phyloP scores from a whole-genome alignment of 2,329 filamentous ascomycete species.

The Diplodia corticola region DNA sequence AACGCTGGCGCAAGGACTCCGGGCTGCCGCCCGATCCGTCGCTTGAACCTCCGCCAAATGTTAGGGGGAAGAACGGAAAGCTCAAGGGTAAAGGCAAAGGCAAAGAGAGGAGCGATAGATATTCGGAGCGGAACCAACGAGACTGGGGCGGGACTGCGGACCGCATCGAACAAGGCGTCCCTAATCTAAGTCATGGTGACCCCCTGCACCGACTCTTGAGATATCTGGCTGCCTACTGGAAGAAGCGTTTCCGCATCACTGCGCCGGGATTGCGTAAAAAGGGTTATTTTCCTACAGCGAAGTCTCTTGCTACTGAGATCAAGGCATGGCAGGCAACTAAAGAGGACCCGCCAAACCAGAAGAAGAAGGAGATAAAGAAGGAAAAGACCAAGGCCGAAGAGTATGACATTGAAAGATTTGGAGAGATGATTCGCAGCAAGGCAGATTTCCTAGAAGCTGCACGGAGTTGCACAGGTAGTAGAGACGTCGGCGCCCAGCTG shows the following conservation, averaged over 20 bases:
- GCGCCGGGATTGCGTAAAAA: slow-evolving; percentile 81
- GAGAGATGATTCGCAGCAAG: slow-evolving; percentile 70
- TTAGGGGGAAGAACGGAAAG: slow-evolving; percentile 25
- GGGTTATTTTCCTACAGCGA: slow-evolving; percentile 78
- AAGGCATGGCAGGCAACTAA: slow-evolving; percentile 63
- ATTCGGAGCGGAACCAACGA: slow-evolving; percentile 47
- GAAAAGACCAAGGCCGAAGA: slow-evolving; percentile 37
- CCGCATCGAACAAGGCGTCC: slow-evolving; percentile 63
- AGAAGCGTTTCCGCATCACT: slow-evolving; percentile 74
- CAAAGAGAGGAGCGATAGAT: slow-evolving; percentile 43
- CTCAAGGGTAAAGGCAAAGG: slow-evolving; percentile 33
- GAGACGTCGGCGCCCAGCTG: slow-evolving; percentile 84
- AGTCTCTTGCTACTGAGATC: slow-evolving; percentile 68
- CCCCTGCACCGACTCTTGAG: slow-evolving; percentile 76
- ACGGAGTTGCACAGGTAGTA: slow-evolving; percentile 71
- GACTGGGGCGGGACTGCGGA: slow-evolving; percentile 75
- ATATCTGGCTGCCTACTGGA: slow-evolving; percentile 82
- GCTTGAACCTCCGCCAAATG: background rate
- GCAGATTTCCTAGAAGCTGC: slow-evolving; percentile 70
- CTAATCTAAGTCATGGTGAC: slow-evolving; percentile 81
- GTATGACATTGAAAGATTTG: slow-evolving; percentile 65
- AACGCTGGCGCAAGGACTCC: slow-evolving; percentile 61
- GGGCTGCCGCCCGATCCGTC: slow-evolving; percentile 62
- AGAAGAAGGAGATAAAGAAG: background rate
- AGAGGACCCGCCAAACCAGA: background rate